Percentiles rank a stretch among this genome's conserved stretches.
These are phyloP conservation scores for Trichaptum fuscoviolaceum DNA, from an alignment of 768 basidiomycete genomes.

Conservation along the genomic window DNA sequence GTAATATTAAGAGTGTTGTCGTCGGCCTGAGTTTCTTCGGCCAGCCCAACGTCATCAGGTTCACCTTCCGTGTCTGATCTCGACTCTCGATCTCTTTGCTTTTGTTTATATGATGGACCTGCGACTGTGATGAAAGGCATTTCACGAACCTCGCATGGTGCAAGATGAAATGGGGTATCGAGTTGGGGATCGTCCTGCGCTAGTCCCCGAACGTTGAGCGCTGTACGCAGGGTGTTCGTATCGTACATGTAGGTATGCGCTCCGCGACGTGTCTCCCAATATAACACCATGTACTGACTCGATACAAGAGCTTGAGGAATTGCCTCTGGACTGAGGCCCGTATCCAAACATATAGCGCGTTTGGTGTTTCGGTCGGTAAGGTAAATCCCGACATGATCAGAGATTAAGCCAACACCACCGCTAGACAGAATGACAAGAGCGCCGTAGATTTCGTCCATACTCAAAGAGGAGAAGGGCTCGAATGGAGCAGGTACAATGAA, in stretches of 20 bases:
- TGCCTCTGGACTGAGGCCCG: neutral
- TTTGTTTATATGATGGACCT: neutral
- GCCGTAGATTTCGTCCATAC: neutral
- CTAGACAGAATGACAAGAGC: neutral
- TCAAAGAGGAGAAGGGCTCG: neutral
- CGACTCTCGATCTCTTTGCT: neutral
- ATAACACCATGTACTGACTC: slow-evolving; percentile 1
- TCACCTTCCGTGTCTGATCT: neutral
- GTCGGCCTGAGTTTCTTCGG: neutral
- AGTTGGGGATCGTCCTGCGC: neutral
- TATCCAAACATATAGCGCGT: slow-evolving; percentile 1
- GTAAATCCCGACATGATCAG: slow-evolving; percentile 1
- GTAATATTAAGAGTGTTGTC: neutral
- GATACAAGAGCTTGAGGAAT: neutral
- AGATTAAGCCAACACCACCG: neutral
- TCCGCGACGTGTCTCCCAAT: slow-evolving; percentile 1
- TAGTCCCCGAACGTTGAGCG: neutral
- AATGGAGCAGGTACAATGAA: neutral
- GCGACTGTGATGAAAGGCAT: neutral
- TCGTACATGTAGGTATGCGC: neutral
- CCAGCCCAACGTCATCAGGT: neutral
- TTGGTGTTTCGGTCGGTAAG: neutral
- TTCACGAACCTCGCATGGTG: neutral
- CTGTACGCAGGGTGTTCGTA: neutral
- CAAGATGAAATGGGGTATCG: neutral